These are phyloP conservation scores for Aureobasidium melanogenum DNA, from an alignment of 2,329 filamentous ascomycete species.

Conservation along the genomic window DNA sequence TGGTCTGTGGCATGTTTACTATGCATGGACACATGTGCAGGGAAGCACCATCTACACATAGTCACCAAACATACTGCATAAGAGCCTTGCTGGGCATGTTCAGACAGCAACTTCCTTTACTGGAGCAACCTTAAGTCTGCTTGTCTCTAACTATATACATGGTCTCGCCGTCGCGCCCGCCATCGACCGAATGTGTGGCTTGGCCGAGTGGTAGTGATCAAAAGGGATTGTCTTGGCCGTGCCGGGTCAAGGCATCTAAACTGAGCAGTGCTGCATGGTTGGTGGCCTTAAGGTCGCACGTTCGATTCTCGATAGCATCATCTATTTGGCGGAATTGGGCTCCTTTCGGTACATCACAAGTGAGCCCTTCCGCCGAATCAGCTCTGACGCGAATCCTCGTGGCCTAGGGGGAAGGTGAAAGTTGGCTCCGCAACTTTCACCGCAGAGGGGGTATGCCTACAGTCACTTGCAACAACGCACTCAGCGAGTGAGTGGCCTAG, in stretches of 20 bases:
- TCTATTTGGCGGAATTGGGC: background rate
- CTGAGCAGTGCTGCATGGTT: background rate
- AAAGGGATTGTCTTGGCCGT: background rate
- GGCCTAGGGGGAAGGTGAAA: slow-evolving; percentile 1
- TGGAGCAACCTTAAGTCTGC: background rate
- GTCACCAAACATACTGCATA: background rate
- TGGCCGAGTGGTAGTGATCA: background rate
- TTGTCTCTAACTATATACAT: background rate
- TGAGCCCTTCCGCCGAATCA: background rate
- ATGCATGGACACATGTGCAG: background rate
- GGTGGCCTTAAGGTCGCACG: background rate
- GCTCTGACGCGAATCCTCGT: background rate
- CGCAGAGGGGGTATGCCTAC: slow-evolving; percentile 5
- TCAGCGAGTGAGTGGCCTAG: background rate
- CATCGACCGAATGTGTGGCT: background rate
- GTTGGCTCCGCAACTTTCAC: background rate
- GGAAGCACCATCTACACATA: background rate
- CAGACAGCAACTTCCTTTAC: background rate
- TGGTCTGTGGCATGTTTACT: background rate
- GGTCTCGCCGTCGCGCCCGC: background rate
- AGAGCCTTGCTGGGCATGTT: background rate
- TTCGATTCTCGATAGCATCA: background rate
- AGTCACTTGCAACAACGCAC: slow-evolving; percentile 9
- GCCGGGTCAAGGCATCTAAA: background rate
- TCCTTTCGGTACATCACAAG: background rate